phyloP scores from a whole-genome alignment of 2,329 filamentous ascomycete genomes.

The Aspergillus melleus region DNA sequence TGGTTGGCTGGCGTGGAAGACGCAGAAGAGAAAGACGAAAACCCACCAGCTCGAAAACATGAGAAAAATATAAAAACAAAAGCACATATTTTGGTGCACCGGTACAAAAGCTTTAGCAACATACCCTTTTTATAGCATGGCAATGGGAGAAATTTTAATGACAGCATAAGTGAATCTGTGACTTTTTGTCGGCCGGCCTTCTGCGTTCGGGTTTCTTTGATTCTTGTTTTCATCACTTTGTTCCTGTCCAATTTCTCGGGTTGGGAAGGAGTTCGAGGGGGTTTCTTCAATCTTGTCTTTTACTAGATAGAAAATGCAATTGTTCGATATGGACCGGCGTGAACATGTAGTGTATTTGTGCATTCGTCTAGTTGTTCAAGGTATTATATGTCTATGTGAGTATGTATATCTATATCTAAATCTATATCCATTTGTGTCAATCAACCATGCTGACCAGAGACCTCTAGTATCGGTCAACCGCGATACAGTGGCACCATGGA shows the following conservation, averaged over 20 bases:
- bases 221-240: conserved; percentile 6
- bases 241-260: conserved; percentile 10
- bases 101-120: conserved; percentile 12
- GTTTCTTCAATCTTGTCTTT: conserved; percentile 5
- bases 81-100: conserved; percentile 4
- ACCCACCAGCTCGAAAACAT: not conserved
- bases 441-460: not conserved
- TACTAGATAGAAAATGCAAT: conserved; percentile 22
- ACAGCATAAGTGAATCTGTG: conserved; percentile 16
- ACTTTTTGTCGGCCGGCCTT: conserved; percentile 11
- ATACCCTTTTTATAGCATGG: conserved; percentile 10
- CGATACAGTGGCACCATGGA: conserved; percentile 35
- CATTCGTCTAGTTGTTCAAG: not conserved
- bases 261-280: conserved; percentile 17
- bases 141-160: conserved; percentile 13
- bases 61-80: conserved; percentile 1
- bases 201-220: conserved; percentile 13
- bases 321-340: not conserved
- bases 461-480: conserved; percentile 8
- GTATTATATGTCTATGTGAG: not conserved
- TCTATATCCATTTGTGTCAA: not conserved
- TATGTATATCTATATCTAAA: conserved; percentile 4
- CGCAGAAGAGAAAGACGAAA: not conserved
- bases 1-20: not conserved
- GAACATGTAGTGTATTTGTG: conserved; percentile 1